Evolutionary conservation across 1,284 basidiomycete genomes (phyloP), one percentile per base, ranked within the genome.

Genomic region (Papiliotrema laurentii): DNA sequence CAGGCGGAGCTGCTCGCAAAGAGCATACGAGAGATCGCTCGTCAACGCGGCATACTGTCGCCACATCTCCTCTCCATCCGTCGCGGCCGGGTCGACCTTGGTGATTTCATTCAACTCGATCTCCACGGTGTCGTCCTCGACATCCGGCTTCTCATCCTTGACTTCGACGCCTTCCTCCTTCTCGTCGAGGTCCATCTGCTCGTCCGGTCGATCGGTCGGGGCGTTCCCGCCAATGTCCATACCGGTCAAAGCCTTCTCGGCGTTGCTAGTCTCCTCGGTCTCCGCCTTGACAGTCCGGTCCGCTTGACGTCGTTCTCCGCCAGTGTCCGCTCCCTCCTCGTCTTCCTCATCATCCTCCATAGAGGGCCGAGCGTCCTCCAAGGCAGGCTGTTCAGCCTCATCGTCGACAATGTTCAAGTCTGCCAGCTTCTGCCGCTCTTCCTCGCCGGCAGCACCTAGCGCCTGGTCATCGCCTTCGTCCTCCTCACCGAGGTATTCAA

Each of bases 1-100:
- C 44, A 98, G 85, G 19, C 96, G 89, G 14, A 99, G 83, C 69
- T 97, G 94, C 75, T 98, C 96, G 68, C 92, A 96, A 16, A 97
- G 82, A 1, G 85, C 81, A 63, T 91, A 90, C 5, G 96, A 89
- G 25, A 97, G 82, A 58, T 96, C 86, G 46, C 89, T 85, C 0
- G 94, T 98, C 56, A 97, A 78, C 2, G 86, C 84, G 51, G 88
- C 85, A 75, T 98, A 98, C 14, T 86, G 78, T 14, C 86, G 83
- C 94, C 94, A 99, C 22, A 96, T 80, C 47, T 84, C 83, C 53
- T 87, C 83, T 0, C 86, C 84, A 7, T 54, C 49, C 14, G 49
- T 43, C 3, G 34, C 41, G 4, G 42, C 37, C 5, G 49, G 48
- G 2, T 42, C 45, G 9, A 33, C 36, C 3, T 49, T 27, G 14